Conservation (phyloP, 805 yeast genomes). For the Myxozyma vanderwaltii region DNA sequence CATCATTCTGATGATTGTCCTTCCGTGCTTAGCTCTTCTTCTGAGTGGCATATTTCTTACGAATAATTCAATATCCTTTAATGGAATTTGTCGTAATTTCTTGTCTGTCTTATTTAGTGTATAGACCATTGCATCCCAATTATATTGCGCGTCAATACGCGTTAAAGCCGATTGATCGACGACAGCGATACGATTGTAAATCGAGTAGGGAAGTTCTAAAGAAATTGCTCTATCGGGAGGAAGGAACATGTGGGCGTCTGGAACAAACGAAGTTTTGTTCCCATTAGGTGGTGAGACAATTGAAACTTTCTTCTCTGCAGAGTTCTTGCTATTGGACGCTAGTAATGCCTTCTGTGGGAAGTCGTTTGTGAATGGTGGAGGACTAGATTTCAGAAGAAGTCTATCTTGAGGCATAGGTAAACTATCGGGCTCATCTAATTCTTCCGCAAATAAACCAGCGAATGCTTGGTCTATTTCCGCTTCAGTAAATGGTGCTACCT, state of each 20-base stretch:
- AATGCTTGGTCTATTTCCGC: slow-evolving; percentile 28
- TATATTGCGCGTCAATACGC: slow-evolving; percentile 21
- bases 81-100: slow-evolving; percentile 32
- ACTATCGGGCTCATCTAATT: no score
- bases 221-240: slow-evolving; percentile 2
- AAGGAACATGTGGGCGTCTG: slow-evolving; percentile 4
- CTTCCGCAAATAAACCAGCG: slow-evolving; percentile 16
- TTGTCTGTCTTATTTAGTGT: slow-evolving; percentile 26
- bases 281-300: background rate
- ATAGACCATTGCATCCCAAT: slow-evolving; percentile 35
- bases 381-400: no score
- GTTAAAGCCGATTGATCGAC: slow-evolving; percentile 13
- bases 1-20: slow-evolving; percentile 36
- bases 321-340: background rate
- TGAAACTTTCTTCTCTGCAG: background rate
- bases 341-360: background rate
- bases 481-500: slow-evolving; percentile 19
- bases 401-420: no score
- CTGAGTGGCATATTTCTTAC: slow-evolving; percentile 37
- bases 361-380: background rate
- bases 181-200: slow-evolving; percentile 30
- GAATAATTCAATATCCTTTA: slow-evolving; percentile 37
- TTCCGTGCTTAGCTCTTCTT: slow-evolving; percentile 32
- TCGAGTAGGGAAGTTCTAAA: slow-evolving; percentile 26
- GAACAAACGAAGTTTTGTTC: background rate